Conservation (phyloP, 768 basidiomycete species). For the Arthromyces matolae region DNA sequence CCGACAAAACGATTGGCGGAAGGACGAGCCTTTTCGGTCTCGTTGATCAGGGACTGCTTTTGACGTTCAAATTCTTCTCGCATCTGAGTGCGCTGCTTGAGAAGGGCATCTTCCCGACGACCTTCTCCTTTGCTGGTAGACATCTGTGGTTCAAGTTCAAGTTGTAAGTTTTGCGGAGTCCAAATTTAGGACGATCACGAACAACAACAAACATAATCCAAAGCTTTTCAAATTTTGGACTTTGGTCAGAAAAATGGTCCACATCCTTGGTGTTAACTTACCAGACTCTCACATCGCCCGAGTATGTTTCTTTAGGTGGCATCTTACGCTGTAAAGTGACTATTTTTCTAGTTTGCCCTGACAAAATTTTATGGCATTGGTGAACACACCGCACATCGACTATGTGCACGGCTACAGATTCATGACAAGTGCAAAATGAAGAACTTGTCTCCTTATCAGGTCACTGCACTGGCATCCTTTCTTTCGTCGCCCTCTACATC, state of each 20-base stretch:
- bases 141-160: too few relatives aligned
- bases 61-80: conserved; percentile 81
- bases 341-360: conserved; percentile 90
- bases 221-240: conserved; percentile 9
- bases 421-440: conserved; percentile 81
- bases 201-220: conserved; percentile 15
- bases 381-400: conserved; percentile 63
- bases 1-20: conserved; percentile 88
- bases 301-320: conserved; percentile 57
- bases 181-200: conserved; percentile 18
- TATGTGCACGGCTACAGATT: conserved; percentile 91
- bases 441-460: conserved; percentile 80
- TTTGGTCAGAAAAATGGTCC: conserved; percentile 54
- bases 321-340: background rate
- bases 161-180: conserved; percentile 25
- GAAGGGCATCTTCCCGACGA: conserved; percentile 81
- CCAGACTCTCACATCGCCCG: conserved; percentile 73
- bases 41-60: conserved; percentile 75
- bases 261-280: conserved; percentile 82
- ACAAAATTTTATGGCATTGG: conserved; percentile 89
- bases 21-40: conserved; percentile 91
- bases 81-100: conserved; percentile 76
- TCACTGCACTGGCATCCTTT: conserved; percentile 90
- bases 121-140: conserved; percentile 75
- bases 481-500: conserved; percentile 86